A percentile compares a stretch with the other conserved stretches of the same genome.
Conservation (phyloP, 345 rosid genomes). For the Passiflora organensis region DNA sequence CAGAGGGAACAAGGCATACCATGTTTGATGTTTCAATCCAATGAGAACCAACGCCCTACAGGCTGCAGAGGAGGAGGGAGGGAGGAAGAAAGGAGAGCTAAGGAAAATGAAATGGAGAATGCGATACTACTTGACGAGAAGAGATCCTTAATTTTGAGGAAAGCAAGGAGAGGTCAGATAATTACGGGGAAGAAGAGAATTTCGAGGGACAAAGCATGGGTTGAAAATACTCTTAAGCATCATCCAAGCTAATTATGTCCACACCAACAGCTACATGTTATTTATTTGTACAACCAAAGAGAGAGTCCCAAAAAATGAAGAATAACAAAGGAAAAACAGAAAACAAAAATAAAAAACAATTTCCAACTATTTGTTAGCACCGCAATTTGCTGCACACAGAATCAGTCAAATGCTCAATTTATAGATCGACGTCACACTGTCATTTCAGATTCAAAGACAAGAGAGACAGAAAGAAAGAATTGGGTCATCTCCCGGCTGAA, state of each 20-base stretch:
- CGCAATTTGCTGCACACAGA: neutral
- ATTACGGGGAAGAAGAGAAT: slow-evolving; percentile 33
- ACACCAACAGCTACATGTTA: slow-evolving; percentile 5
- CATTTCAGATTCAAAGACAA: too few relatives aligned
- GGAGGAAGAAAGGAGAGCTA: slow-evolving; percentile 25
- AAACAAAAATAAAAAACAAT: neutral
- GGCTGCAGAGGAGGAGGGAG: slow-evolving; percentile 22
- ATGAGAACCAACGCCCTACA: slow-evolving; percentile 21
- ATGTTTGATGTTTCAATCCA: slow-evolving; percentile 33
- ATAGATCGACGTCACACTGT: too few relatives aligned
- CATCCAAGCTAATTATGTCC: slow-evolving; percentile 23
- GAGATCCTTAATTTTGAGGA: slow-evolving; percentile 54
- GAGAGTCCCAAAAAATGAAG: too few relatives aligned
- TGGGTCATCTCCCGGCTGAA: too few relatives aligned
- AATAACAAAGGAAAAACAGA: neutral
- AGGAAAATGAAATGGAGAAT: slow-evolving; percentile 25
- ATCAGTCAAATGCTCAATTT: too few relatives aligned
- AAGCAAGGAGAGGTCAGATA: slow-evolving; percentile 21
- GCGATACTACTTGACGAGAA: neutral
- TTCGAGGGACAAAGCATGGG: slow-evolving; percentile 37
- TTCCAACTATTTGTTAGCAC: neutral
- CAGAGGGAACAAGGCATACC: slow-evolving; percentile 31
- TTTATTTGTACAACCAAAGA: too few relatives aligned
- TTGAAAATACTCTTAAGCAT: slow-evolving; percentile 22
- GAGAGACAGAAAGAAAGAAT: too few relatives aligned